Base-by-base conservation (phyloP, 2,329 filamentous ascomycete species). In the Botryotinia calthae region DNA sequence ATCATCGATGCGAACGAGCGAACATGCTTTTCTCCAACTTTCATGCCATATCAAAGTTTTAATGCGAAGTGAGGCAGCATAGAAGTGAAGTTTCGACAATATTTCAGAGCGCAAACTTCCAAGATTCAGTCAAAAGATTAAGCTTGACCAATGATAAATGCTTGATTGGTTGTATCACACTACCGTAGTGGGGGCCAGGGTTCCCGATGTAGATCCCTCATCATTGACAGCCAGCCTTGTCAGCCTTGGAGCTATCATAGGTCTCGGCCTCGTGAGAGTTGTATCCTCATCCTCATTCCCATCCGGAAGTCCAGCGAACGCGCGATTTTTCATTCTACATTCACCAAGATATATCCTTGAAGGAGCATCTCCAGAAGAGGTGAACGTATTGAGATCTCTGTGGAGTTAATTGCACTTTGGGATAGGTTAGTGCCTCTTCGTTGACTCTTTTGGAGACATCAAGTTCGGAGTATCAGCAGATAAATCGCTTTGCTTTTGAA, bases 1-100 rank as follows among this genome's bases (percentile, higher is more conserved):
- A 75, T 77, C 76, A 77, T 78, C 59, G 75, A 73, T 73, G 72
- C 73, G 71, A 70, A 70, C 44, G 66, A 16, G 54, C 34, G 51
- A 54, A 18, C 46, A 66, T 62, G 18, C 18, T 34, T 22, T 70
- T 59, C 37, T 48, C 22, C 62, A 20, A 59, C 18, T 67, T 48
- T 59, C 51, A 72, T 58, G 48, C 22, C 70, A 72, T 68, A 46
- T 72, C 62, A 58, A 59, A 67, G 46, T 34, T 59, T 40, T 25
- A 28, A 22, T 40, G 42, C 40, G 25, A 67, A n/a, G n/a, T 72
- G 40, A 66, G 28, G 48, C 37, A 48, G 48, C 37, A 34, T 34
- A 25, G 46, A 40, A 70, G 46, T 70, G 44, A 46, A 40, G 31
- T 56, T 70, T 70, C 56, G 54, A 72, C 28, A 31, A 56, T 56